Conservation (phyloP, 768 basidiomycete genomes). For the Cyclocybe aegerita region DNA sequence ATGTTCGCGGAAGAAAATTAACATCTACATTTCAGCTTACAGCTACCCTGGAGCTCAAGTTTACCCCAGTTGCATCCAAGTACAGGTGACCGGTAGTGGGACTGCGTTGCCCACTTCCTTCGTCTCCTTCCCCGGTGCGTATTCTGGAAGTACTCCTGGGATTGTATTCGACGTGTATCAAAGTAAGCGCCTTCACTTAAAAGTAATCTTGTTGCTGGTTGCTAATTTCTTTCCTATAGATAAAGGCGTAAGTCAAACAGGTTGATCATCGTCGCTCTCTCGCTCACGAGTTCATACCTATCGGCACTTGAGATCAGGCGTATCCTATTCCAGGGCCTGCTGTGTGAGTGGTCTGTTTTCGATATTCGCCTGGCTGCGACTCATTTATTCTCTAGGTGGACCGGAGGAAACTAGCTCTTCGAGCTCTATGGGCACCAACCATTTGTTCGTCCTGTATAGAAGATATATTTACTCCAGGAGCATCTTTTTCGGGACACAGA, state of each 20-base stretch:
- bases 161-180: slow-evolving; percentile 38
- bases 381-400: slow-evolving; percentile 2
- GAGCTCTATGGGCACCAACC: too few species aligned
- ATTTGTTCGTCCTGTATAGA: too few species aligned
- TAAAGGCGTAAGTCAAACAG: slow-evolving; percentile 22
- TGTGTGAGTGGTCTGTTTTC: slow-evolving; percentile 23
- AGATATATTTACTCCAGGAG: too few species aligned
- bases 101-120: slow-evolving; percentile 41
- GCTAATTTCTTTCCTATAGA: slow-evolving; percentile 11
- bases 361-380: neutral
- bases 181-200: slow-evolving; percentile 18
- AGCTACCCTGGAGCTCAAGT: slow-evolving; percentile 42
- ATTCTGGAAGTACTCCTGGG: slow-evolving; percentile 32
- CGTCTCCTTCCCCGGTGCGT: slow-evolving; percentile 52
- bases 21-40: slow-evolving; percentile 23
- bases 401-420: slow-evolving; percentile 6
- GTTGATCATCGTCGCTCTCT: neutral
- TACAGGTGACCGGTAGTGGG: slow-evolving; percentile 46
- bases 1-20: too few species aligned
- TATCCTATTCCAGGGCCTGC: slow-evolving; percentile 47
- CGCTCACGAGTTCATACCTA: neutral
- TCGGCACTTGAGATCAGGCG: slow-evolving; percentile 13
- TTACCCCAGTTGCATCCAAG: slow-evolving; percentile 47
- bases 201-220: neutral
- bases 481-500: too few species aligned